phyloP scores from a whole-genome alignment of 768 basidiomycete species.

The Suillus ampliporus region DNA sequence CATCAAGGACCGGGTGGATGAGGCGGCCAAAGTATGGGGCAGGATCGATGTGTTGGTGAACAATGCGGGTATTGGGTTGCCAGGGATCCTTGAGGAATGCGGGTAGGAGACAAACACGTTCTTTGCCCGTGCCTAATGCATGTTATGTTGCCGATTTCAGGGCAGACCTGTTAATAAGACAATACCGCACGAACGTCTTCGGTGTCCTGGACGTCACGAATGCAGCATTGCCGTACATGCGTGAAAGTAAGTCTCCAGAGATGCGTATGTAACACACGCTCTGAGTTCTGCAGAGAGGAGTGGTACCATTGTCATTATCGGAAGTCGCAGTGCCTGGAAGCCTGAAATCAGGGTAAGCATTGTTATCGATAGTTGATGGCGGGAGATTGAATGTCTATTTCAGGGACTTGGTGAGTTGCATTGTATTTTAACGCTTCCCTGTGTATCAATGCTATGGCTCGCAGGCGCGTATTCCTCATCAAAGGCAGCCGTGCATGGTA shows the following conservation, averaged over 20 bases:
- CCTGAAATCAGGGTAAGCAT: constrained; percentile 42
- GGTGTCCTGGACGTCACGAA: constrained; percentile 55
- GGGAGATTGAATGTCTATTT: neutral
- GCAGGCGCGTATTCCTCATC: constrained; percentile 56
- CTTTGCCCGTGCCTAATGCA: neutral
- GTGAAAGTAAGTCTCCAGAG: constrained; percentile 31
- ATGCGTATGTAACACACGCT: neutral
- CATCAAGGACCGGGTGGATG: constrained; percentile 48
- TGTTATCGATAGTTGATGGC: neutral
- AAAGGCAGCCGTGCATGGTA: constrained; percentile 66
- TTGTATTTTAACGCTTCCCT: neutral
- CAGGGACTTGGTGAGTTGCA: constrained; percentile 32
- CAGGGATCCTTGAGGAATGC: constrained; percentile 59
- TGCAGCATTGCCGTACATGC: constrained; percentile 57
- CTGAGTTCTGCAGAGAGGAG: constrained; percentile 33
- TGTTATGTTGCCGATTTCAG: constrained; percentile 12
- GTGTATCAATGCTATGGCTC: too few species aligned
- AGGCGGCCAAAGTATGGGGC: constrained; percentile 54
- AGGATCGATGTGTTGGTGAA: constrained; percentile 67
- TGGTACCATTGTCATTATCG: constrained; percentile 55
- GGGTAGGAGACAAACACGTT: constrained; percentile 45
- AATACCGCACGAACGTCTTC: constrained; percentile 44
- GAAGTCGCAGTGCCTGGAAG: constrained; percentile 60
- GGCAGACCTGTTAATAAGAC: constrained; percentile 43
- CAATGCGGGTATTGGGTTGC: constrained; percentile 59